A percentile compares a stretch with the other conserved stretches of the same genome.
Conservation (phyloP, 768 basidiomycete species). For the Favolaschia claudopus region DNA sequence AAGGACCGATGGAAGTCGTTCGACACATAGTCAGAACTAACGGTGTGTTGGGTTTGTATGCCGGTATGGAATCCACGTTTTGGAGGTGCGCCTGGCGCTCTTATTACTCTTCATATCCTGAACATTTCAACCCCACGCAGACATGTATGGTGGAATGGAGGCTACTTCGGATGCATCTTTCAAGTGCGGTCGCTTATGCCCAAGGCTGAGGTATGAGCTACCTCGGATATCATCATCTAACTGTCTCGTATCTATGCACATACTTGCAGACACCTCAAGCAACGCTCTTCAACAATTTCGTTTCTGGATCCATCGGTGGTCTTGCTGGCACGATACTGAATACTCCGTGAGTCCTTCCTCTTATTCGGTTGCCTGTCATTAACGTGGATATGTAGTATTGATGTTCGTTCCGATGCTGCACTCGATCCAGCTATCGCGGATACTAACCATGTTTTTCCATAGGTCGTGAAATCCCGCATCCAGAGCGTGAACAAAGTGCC, state of each 20-base stretch:
- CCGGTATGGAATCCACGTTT: slow-evolving; percentile 97
- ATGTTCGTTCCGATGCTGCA: no score
- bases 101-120: background rate
- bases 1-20: slow-evolving; percentile 92
- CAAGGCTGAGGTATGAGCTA: slow-evolving; percentile 74
- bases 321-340: slow-evolving; percentile 90
- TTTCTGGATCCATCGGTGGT: slow-evolving; percentile 90
- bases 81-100: slow-evolving; percentile 74
- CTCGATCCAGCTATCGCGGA: no score
- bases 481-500: slow-evolving; percentile 74
- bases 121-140: slow-evolving; percentile 42
- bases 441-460: no score
- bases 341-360: slow-evolving; percentile 84
- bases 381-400: no score
- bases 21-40: slow-evolving; percentile 78
- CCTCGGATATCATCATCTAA: background rate
- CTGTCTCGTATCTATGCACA: background rate
- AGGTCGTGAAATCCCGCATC: slow-evolving; percentile 97
- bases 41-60: slow-evolving; percentile 86
- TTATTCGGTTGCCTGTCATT: background rate
- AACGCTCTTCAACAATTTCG: slow-evolving; percentile 88
- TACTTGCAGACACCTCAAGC: slow-evolving; percentile 63
- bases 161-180: slow-evolving; percentile 94
- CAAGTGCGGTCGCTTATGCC: slow-evolving; percentile 83
- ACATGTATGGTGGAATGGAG: slow-evolving; percentile 93